A percentile compares a stretch with the other conserved stretches of the same genome.
Conservation (phyloP, 805 yeast species). For the Cyberlindnera maritima region DNA sequence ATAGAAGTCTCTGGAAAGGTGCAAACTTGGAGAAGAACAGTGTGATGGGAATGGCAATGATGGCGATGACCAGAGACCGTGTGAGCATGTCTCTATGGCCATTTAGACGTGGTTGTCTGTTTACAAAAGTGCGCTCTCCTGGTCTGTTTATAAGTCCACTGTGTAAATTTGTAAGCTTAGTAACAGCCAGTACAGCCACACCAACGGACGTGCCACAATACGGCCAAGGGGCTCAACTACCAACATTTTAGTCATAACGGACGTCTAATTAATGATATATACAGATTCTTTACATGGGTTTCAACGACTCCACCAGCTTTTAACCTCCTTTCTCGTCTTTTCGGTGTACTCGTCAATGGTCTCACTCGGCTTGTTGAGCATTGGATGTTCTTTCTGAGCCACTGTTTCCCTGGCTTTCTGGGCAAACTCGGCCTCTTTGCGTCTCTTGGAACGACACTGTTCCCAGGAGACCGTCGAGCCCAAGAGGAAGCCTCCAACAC, state of each 20-base stretch:
- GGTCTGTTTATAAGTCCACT: too few species aligned
- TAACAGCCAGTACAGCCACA: too few species aligned
- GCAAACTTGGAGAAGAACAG: constrained; percentile 18
- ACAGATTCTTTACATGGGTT: too few species aligned
- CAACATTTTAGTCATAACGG: too few species aligned
- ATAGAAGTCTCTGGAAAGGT: too few species aligned
- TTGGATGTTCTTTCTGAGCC: constrained; percentile 35
- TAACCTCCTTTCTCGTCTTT: constrained; percentile 26
- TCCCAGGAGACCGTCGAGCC: constrained; percentile 91
- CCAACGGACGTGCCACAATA: too few species aligned
- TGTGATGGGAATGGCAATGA: constrained; percentile 13
- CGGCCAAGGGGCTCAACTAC: too few species aligned
- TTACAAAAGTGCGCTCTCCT: too few species aligned
- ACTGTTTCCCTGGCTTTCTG: constrained; percentile 60
- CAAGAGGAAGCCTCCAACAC: constrained; percentile 69
- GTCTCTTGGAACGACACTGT: constrained; percentile 75
- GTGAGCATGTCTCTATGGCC: constrained; percentile 4
- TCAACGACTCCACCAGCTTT: constrained; percentile 31
- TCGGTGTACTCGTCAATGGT: constrained; percentile 23
- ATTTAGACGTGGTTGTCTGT: too few species aligned
- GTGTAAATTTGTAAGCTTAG: not conserved
- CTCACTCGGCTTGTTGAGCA: constrained; percentile 29
- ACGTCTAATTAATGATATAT: too few species aligned
- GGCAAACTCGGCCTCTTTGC: constrained; percentile 63
- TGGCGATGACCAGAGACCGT: constrained; percentile 4